These are phyloP conservation scores for Trichoderma breve DNA, from an alignment of 2,329 filamentous ascomycete species.

Conservation along the genomic window DNA sequence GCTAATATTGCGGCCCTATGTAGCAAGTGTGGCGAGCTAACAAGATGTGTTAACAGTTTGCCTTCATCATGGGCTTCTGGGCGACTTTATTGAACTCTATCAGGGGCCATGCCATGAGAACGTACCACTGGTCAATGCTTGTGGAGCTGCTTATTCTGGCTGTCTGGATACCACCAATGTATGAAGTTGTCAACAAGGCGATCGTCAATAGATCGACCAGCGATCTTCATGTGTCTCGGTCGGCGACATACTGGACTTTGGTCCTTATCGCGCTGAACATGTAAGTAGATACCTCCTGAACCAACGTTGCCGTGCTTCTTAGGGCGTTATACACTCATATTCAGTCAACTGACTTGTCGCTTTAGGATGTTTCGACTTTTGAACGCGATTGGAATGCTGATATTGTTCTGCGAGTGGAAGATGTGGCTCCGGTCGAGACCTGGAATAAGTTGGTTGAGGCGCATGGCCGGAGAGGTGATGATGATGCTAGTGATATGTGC, in stretches of 20 bases:
- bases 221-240: not conserved
- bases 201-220: not conserved
- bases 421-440: constrained; percentile 38
- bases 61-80: constrained; percentile 38
- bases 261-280: constrained; percentile 39
- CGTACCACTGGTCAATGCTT: constrained; percentile 39
- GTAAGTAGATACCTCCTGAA: constrained; percentile 29
- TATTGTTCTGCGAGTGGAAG: constrained; percentile 40
- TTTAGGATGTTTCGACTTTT: constrained; percentile 38
- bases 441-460: constrained; percentile 26
- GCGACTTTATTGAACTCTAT: constrained; percentile 36
- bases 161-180: constrained; percentile 30
- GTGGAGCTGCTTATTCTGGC: constrained; percentile 33
- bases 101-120: constrained; percentile 36
- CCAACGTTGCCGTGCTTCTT: not conserved
- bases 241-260: constrained; percentile 25
- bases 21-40: not conserved
- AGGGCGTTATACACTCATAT: not conserved
- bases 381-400: constrained; percentile 39
- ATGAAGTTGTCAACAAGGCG: constrained; percentile 25
- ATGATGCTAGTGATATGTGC: constrained; percentile 41
- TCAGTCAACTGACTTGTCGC: not conserved
- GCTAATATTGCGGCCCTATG: not conserved
- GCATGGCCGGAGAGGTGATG: constrained; percentile 30
- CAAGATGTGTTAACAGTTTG: constrained; percentile 28